A percentile compares a stretch with the other conserved stretches of the same genome.
These are phyloP conservation scores for Apiotrichum brassicae DNA, from an alignment of 1,284 basidiomycete genomes.

Conservation along the genomic window DNA sequence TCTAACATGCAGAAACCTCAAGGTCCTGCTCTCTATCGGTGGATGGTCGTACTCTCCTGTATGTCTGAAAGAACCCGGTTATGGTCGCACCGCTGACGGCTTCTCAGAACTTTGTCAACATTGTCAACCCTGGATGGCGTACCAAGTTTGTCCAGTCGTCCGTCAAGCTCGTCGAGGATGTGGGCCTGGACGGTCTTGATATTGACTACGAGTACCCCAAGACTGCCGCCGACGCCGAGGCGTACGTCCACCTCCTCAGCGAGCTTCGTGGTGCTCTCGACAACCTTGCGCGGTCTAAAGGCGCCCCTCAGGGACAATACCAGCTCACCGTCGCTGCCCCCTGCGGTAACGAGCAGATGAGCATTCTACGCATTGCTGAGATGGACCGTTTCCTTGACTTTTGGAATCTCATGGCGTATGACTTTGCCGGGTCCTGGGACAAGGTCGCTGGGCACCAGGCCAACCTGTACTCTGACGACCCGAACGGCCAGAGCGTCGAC, in stretches of 20 bases:
- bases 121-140: slow-evolving; percentile 58
- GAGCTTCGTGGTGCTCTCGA: slow-evolving; percentile 48
- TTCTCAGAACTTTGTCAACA: slow-evolving; percentile 41
- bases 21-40: slow-evolving; percentile 70
- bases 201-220: slow-evolving; percentile 53
- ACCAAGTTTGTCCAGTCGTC: slow-evolving; percentile 65
- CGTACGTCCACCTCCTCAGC: slow-evolving; percentile 50
- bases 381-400: slow-evolving; percentile 69
- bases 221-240: slow-evolving; percentile 46
- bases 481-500: slow-evolving; percentile 59
- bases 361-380: slow-evolving; percentile 59
- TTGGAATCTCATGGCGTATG: slow-evolving; percentile 76
- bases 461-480: slow-evolving; percentile 56
- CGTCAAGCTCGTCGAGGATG: slow-evolving; percentile 70
- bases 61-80: background rate
- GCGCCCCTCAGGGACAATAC: slow-evolving; percentile 40
- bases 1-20: slow-evolving; percentile 55
- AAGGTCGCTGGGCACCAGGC: slow-evolving; percentile 69
- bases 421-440: slow-evolving; percentile 46
- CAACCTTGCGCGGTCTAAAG: slow-evolving; percentile 37
- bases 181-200: slow-evolving; percentile 69
- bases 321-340: slow-evolving; percentile 67
- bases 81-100: no score
- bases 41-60: slow-evolving; percentile 81
- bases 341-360: slow-evolving; percentile 64